phyloP scores from a whole-genome alignment of 306 rosid genomes.

The Arachis hypogaea region DNA sequence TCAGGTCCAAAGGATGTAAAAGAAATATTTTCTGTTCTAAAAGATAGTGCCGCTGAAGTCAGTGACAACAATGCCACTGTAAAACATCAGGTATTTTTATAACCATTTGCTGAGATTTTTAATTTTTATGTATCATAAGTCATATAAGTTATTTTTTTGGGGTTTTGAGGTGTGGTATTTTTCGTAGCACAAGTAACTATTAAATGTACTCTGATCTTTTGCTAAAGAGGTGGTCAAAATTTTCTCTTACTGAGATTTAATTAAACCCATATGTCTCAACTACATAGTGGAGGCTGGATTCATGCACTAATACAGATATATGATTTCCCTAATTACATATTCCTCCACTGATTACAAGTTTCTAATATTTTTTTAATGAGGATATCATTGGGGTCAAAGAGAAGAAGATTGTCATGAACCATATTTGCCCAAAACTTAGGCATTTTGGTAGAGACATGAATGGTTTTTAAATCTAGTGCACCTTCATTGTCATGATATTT shows the following conservation, averaged over 20 bases:
- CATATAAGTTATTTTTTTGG: not conserved
- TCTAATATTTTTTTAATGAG: not conserved
- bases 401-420: constrained; percentile 12
- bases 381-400: not conserved
- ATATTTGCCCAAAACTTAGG: not conserved
- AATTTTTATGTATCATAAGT: not conserved
- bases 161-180: not conserved
- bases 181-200: too few species aligned
- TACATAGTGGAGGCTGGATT: too few species aligned
- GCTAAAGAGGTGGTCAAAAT: not conserved
- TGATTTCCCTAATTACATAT: too few species aligned
- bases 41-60: constrained; percentile 75
- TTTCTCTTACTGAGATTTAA: too few species aligned
- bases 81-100: constrained; percentile 65
- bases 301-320: too few species aligned
- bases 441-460: not conserved
- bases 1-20: constrained; percentile 84
- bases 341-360: not conserved
- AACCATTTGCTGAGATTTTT: constrained; percentile 16
- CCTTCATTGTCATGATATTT: not conserved
- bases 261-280: too few species aligned
- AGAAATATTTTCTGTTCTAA: constrained; percentile 66
- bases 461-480: not conserved
- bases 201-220: not conserved
- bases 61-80: constrained; percentile 56